Base-by-base conservation (phyloP, 2,329 filamentous ascomycete species). In the Aspergillus cejpii region DNA sequence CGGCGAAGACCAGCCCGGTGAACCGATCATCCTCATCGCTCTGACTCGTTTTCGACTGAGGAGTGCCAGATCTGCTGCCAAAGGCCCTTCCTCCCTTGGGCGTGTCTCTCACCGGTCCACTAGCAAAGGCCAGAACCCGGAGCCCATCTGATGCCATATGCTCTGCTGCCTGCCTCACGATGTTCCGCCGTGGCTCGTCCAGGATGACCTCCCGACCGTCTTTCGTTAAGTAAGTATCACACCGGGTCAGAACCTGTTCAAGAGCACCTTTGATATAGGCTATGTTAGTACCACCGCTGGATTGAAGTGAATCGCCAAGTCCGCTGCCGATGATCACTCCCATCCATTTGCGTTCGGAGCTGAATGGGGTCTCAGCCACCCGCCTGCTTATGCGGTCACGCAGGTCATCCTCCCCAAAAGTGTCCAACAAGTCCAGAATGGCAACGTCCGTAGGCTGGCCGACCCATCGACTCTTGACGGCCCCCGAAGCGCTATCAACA, bases 311-410 rank as follows among this genome's bases (percentile, higher is more conserved):
- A 38, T 80, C 75, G 17, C 75, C 72, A 34, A 70, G 60, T 45
- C 69, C 67, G 50, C 67, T 70, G 23, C 81, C 81, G 55, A 96
- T 86, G 1, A 89, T 85, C 21, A 96, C 90, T 26, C 94, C 94
- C 94, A 98, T 98, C 91, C 91, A 98, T 68, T 98, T 98, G 45
- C 91, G 80, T 63, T 95, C 89, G 1, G 92, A 98, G 63, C 91
- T 97, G 67, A 98, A 98, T 0, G 92, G 90, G 0, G 87, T 90
- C 65, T 98, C 92, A 34, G 82, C 81, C 24, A 85, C 79, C 39
- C 91, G 85, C 24, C 79, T 77, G n/a, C 89, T 89, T 43, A 95
- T 80, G 7, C 86, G 84, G 37, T 92, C 85, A 49, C 94, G 83
- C 37, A 94, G 81, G 67, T 98, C 92, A 53, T 94, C 87, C 65